Conservation (phyloP, 2,329 filamentous ascomycete genomes). For the Colletotrichum acutatum region DNA sequence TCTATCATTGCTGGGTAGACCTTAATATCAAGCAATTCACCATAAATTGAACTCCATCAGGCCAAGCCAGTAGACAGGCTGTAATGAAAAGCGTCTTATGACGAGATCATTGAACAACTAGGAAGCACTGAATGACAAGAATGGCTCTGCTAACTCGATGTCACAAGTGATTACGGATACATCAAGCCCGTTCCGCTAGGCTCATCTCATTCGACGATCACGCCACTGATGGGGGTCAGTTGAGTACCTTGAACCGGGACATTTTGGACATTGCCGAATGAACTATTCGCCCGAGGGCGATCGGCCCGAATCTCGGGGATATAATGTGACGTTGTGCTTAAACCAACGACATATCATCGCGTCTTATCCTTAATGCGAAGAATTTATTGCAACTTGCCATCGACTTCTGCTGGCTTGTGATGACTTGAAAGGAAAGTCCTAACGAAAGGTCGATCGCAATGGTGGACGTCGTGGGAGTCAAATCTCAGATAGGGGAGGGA, state of each 20-base stretch:
- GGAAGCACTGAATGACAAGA: background rate
- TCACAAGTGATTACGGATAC: background rate
- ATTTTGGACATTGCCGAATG: background rate
- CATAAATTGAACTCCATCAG: background rate
- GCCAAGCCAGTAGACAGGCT: background rate
- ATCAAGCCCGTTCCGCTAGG: background rate
- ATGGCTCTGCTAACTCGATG: background rate
- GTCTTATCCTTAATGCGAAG: background rate
- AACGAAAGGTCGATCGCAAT: too few relatives aligned
- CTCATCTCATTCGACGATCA: background rate
- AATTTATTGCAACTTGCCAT: background rate
- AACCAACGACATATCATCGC: background rate
- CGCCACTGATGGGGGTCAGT: background rate
- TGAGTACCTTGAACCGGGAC: background rate
- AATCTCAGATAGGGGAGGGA: too few relatives aligned
- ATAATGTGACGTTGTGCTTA: conserved; percentile 19
- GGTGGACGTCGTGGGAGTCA: too few relatives aligned
- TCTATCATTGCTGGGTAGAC: background rate
- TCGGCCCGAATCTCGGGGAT: conserved; percentile 8
- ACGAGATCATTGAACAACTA: background rate
- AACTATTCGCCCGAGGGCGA: background rate
- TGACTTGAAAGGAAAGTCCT: too few relatives aligned
- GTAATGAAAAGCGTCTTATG: background rate
- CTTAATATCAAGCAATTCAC: background rate
- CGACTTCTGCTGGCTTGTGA: too few relatives aligned